Evolutionary conservation across 805 yeast species (phyloP), one percentile per base, ranked within the genome.

Genomic region (Groenewaldozyma salmanticensis): DNA sequence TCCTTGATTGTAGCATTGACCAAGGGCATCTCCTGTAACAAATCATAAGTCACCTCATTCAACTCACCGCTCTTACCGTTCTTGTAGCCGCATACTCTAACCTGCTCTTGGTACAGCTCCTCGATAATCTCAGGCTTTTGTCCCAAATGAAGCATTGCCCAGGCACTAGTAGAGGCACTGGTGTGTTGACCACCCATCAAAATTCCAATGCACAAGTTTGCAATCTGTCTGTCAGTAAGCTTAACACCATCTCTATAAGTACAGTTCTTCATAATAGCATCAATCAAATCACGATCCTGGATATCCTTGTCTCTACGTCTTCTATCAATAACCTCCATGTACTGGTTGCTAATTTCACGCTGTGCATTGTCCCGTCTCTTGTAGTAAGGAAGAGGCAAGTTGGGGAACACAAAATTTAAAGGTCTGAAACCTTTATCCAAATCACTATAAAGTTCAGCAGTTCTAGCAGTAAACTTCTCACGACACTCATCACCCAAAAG

Each of bases 181-280:
- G 98, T 92, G 64, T 92, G 98, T 69, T 92, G 98, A 48, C 98
- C 98, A 55, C 98, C 98, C 98, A 92, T 92, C 47, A 92, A 71
- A 42, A 92, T 81, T 62, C 97, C 98, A 63, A 92, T 90, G 61
- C 87, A 69, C 62, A 92, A 70, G 64, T 88, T 83, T 38, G 97
- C 92, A 57, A 92, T 86, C 66, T 92, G 95, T 61, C 80, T 79
- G 62, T 92, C 98, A 21, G 95, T 81, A 96, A 92, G 88, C 57
- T 73, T 72, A 37, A 79, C 78, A 53, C 98, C 98, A 59, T 92
- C 97, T 62, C 85, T 88, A 68, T 92, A 92, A 45, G 84, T 77
- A 33, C 88, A 81, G 52, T 69, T 71, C 53, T 77, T 74, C 84
- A 92, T 76, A 59, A 87, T 72, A 15, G 92, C 73, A 60, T 90